Evolutionary conservation across 2,329 filamentous ascomycete genomes (phyloP), one percentile per base, ranked within the genome.

Genomic region (Cladosporium sp.): DNA sequence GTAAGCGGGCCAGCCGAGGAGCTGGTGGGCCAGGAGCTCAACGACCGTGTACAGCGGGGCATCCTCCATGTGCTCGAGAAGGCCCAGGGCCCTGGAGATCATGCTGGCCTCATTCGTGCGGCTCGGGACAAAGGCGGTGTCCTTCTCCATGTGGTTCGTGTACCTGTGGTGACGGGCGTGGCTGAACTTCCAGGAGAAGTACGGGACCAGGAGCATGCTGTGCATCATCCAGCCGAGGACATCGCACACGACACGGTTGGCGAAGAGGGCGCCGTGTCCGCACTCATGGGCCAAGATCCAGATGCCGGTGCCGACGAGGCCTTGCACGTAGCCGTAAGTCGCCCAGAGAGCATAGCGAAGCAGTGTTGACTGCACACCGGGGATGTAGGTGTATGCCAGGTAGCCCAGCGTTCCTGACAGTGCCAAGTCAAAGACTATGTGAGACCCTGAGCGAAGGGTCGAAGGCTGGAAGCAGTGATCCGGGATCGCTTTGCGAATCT

Each of bases 281-380:
- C 81, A 84, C 67, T 88, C 85, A 66, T 88, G 85, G 13, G 80
- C 84, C 38, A 87, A 72, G 59, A 85, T 83, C 85, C 84, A 87
- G 60, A 87, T 70, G 3, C 84, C 84, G 3, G 82, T 86, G 66
- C 82, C 81, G 59, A 85, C 71, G 28, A 84, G 77, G 46, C 84
- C 84, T 69, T 86, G 82, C 43, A 79, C 61, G 66, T 82, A 84
- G 58, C 80, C 78, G 66, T 87, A 87, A 5, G 28, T 13, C 16
- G 43, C 43, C 31, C 43, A 45, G 18, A 18, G 14, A 18, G 40
- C 13, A 18, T 18, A 18, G 7, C 40, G 14, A 16, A 42, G 40
- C 9, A 22, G 40, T 11, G 11, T 18, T 18, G 40, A 16, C 16
- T 42, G 10, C 9, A 18, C 40, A 11, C 11, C 9, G 4, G 40